phyloP scores from a whole-genome alignment of 495 filamentous ascomycete species.

The Lophium mytilinum region DNA sequence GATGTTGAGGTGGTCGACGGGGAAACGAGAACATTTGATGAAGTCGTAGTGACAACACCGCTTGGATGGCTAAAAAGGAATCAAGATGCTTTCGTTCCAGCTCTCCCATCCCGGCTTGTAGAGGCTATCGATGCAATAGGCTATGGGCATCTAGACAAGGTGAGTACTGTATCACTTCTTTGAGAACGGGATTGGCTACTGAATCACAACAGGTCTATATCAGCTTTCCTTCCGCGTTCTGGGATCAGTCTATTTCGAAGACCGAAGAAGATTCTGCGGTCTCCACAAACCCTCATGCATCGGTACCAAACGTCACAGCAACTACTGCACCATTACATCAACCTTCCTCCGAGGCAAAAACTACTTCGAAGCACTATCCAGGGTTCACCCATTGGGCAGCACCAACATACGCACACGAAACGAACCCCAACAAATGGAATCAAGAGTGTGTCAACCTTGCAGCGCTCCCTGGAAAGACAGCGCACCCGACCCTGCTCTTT shows the following conservation, averaged over 20 bases:
- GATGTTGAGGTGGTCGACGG: conserved; percentile 47
- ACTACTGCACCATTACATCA: conserved; percentile 30
- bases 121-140: conserved; percentile 70
- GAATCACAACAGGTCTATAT: conserved; percentile 57
- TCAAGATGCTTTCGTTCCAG: conserved; percentile 58
- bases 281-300: background rate
- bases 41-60: conserved; percentile 76
- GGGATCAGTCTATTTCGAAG: conserved; percentile 34
- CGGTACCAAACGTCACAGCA: conserved; percentile 28
- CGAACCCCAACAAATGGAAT: conserved; percentile 62
- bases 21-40: conserved; percentile 57
- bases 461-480: conserved; percentile 47
- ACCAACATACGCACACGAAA: conserved; percentile 50
- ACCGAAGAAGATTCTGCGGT: background rate
- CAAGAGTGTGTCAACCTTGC: conserved; percentile 75
- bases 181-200: conserved; percentile 1
- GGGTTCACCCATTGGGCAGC: conserved; percentile 62
- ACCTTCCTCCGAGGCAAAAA: conserved; percentile 1
- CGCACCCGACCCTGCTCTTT: conserved; percentile 85
- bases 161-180: conserved; percentile 20
- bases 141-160: conserved; percentile 86
- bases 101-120: conserved; percentile 55
- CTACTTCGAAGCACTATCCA: conserved; percentile 32
- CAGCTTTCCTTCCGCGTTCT: conserved; percentile 68
- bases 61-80: conserved; percentile 86